Conservation (phyloP, 108 stramenopile genomes). For the Cylindrotheca fusiformis region DNA sequence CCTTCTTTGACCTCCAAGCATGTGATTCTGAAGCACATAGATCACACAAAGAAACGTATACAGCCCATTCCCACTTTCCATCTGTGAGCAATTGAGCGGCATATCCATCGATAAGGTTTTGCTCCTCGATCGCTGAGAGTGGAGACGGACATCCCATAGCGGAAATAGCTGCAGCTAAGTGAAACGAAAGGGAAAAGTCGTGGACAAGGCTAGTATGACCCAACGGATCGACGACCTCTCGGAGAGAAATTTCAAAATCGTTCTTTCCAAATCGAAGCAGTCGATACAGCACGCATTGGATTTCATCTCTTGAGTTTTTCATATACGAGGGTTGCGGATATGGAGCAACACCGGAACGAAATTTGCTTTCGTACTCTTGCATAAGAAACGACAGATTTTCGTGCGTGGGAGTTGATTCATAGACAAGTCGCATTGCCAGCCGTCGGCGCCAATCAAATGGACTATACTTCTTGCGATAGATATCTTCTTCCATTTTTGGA, state of each 20-base stretch:
- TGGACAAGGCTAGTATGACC: slow-evolving; percentile 15
- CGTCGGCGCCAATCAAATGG: slow-evolving; percentile 73
- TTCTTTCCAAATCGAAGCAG: slow-evolving; percentile 38
- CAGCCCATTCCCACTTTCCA: slow-evolving; percentile 81
- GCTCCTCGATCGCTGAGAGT: slow-evolving; percentile 40
- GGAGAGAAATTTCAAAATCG: slow-evolving; percentile 1
- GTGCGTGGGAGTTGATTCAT: slow-evolving; percentile 15
- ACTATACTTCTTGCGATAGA: slow-evolving; percentile 35
- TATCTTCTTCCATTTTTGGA: slow-evolving; percentile 46
- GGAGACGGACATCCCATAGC: slow-evolving; percentile 35
- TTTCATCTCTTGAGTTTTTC: neutral
- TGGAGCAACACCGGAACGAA: slow-evolving; percentile 50
- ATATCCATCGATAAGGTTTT: slow-evolving; percentile 50
- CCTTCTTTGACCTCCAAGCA: slow-evolving; percentile 20
- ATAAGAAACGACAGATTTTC: slow-evolving; percentile 36
- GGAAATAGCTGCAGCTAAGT: slow-evolving; percentile 51
- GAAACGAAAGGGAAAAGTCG: slow-evolving; percentile 39
- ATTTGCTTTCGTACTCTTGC: slow-evolving; percentile 46
- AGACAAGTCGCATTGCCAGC: slow-evolving; percentile 56
- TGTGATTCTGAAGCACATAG: slow-evolving; percentile 6
- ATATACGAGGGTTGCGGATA: slow-evolving; percentile 40
- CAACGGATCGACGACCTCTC: slow-evolving; percentile 20
- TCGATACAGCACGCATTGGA: slow-evolving; percentile 49
- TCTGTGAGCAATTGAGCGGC: slow-evolving; percentile 55
- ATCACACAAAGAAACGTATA: slow-evolving; percentile 58